phyloP scores from a whole-genome alignment of 306 rosid genomes.

The Citrullus amarus region DNA sequence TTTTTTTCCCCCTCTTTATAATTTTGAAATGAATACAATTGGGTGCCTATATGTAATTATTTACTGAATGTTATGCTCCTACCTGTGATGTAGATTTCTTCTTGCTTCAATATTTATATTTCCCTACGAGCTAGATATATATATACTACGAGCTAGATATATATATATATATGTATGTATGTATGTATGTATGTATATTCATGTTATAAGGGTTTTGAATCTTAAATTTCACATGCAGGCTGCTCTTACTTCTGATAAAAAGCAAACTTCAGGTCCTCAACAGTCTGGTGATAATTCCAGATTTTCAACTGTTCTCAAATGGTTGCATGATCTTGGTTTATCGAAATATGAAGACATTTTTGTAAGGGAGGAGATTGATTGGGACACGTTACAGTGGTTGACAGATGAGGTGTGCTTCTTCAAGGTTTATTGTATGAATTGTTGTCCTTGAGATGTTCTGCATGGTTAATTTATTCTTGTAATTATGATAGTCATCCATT shows the following conservation, averaged over 20 bases:
- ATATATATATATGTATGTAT: too few relatives aligned
- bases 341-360: slow-evolving; percentile 54
- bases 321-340: slow-evolving; percentile 54
- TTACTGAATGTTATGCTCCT: neutral
- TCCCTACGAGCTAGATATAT: neutral
- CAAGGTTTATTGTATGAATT: neutral
- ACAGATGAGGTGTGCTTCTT: slow-evolving; percentile 61
- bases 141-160: too few relatives aligned
- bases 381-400: slow-evolving; percentile 63
- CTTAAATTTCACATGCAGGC: slow-evolving; percentile 18
- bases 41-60: neutral
- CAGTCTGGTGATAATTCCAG: slow-evolving; percentile 14
- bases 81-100: neutral
- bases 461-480: neutral
- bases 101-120: neutral
- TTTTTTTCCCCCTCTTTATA: neutral
- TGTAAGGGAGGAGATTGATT: slow-evolving; percentile 74
- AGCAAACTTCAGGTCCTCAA: slow-evolving; percentile 16
- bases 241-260: slow-evolving; percentile 17
- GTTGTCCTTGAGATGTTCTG: neutral
- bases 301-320: slow-evolving; percentile 38
- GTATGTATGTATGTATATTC: neutral
- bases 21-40: neutral
- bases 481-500: neutral
- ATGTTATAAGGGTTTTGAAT: neutral